A percentile compares a stretch with the other conserved stretches of the same genome.
Evolutionary conservation across 768 basidiomycete genomes (phyloP).

Genomic region (Plicaturopsis crispa): DNA sequence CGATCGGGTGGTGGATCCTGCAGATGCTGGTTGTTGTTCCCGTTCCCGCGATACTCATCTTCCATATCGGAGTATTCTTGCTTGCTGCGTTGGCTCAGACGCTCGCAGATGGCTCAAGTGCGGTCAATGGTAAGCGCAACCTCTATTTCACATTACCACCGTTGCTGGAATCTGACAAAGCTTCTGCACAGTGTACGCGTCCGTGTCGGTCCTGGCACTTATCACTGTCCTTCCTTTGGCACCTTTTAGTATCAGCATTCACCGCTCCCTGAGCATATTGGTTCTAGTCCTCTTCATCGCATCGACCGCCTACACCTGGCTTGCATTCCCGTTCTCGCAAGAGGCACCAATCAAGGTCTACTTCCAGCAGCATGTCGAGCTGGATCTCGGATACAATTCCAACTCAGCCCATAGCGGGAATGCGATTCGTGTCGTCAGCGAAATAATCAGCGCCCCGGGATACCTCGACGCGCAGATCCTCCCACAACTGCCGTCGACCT

Average conservation of each 20-base stretch:
- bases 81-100: slow-evolving; percentile 48
- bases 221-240: slow-evolving; percentile 52
- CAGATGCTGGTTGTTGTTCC: slow-evolving; percentile 51
- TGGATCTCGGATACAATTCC: slow-evolving; percentile 22
- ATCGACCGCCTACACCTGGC: slow-evolving; percentile 34
- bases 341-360: slow-evolving; percentile 59
- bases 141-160: no score
- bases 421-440: slow-evolving; percentile 29
- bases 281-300: slow-evolving; percentile 34
- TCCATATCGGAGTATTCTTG: slow-evolving; percentile 40
- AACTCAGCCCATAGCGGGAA: slow-evolving; percentile 15
- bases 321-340: slow-evolving; percentile 56
- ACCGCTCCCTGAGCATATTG: slow-evolving; percentile 26
- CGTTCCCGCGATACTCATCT: slow-evolving; percentile 42
- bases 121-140: slow-evolving; percentile 41
- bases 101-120: slow-evolving; percentile 51
- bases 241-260: slow-evolving; percentile 55
- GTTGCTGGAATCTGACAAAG: no score
- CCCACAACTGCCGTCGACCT: slow-evolving; percentile 44
- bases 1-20: slow-evolving; percentile 47
- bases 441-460: slow-evolving; percentile 34
- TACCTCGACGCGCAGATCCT: slow-evolving; percentile 38
- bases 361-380: slow-evolving; percentile 56
- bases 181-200: slow-evolving; percentile 50
- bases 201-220: slow-evolving; percentile 35